phyloP scores from a whole-genome alignment of 176 grass and related monocot species.

The Aegilops speltoides region DNA sequence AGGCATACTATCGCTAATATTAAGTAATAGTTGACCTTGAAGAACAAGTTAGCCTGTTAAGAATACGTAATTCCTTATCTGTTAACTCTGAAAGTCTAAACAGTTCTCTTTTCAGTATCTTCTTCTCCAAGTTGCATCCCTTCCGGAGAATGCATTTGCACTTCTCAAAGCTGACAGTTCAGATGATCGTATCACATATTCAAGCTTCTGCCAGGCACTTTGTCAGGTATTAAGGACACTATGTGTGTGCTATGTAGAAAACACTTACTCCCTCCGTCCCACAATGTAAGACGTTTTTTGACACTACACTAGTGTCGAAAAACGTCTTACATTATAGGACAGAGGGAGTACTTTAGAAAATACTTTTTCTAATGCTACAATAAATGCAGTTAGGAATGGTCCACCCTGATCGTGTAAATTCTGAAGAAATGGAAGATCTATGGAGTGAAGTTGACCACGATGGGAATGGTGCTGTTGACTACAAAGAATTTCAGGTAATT shows the following conservation, averaged over 20 bases:
- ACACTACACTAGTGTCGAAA: too few relatives aligned
- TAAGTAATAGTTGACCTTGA: conserved; percentile 39
- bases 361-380: not conserved
- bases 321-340: too few relatives aligned
- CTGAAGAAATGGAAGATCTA: conserved; percentile 65
- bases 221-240: conserved; percentile 53
- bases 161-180: conserved; percentile 72
- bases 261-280: not conserved
- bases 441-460: conserved; percentile 68
- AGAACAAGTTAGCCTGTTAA: conserved; percentile 30
- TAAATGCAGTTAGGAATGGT: conserved; percentile 64
- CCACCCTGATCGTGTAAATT: conserved; percentile 60
- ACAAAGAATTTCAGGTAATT: conserved; percentile 77
- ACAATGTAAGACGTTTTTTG: too few relatives aligned
- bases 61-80: conserved; percentile 6
- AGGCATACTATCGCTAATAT: conserved; percentile 26
- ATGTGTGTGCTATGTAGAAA: conserved; percentile 5
- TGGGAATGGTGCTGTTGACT: conserved; percentile 62
- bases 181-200: conserved; percentile 72
- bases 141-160: conserved; percentile 83
- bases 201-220: conserved; percentile 74
- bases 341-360: not conserved
- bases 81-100: conserved; percentile 24
- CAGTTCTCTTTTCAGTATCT: conserved; percentile 55
- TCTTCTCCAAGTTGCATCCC: conserved; percentile 54